These are phyloP conservation scores for Psilocybe subaeruginosa DNA, from an alignment of 768 basidiomycete genomes.

Conservation along the genomic window DNA sequence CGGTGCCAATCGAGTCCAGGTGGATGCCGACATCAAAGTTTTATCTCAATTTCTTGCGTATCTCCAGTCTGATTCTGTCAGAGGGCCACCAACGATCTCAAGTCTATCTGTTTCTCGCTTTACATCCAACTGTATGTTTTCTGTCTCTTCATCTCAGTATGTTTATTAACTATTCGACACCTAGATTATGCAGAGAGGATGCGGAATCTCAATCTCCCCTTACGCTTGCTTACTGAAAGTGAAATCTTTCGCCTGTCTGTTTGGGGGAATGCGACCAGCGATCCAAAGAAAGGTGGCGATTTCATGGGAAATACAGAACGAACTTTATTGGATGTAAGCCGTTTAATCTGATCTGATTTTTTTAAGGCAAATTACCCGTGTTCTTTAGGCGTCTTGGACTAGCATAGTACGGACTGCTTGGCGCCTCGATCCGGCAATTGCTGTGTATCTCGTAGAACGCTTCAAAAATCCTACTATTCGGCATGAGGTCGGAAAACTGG, in stretches of 20 bases:
- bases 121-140: slow-evolving; percentile 41
- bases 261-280: slow-evolving; percentile 89
- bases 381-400: slow-evolving; percentile 62
- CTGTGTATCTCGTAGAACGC: slow-evolving; percentile 83
- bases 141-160: not conserved
- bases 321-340: slow-evolving; percentile 62
- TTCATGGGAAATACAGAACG: slow-evolving; percentile 54
- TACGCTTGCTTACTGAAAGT: slow-evolving; percentile 87
- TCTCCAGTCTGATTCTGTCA: slow-evolving; percentile 73
- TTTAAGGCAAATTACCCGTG: not conserved
- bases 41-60: slow-evolving; percentile 82
- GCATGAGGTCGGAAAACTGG: slow-evolving; percentile 74
- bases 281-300: slow-evolving; percentile 68
- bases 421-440: slow-evolving; percentile 83
- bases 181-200: slow-evolving; percentile 64
- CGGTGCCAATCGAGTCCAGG: slow-evolving; percentile 90
- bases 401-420: slow-evolving; percentile 74
- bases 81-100: slow-evolving; percentile 58
- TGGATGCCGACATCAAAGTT: slow-evolving; percentile 87
- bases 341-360: not conserved
- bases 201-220: slow-evolving; percentile 68
- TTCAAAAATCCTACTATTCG: slow-evolving; percentile 72
- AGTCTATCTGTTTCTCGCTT: slow-evolving; percentile 61
- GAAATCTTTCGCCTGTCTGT: slow-evolving; percentile 86
- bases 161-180: slow-evolving; percentile 1